Base-by-base conservation (phyloP, 2,329 filamentous ascomycete genomes). In the Ophiostoma sp. region DNA sequence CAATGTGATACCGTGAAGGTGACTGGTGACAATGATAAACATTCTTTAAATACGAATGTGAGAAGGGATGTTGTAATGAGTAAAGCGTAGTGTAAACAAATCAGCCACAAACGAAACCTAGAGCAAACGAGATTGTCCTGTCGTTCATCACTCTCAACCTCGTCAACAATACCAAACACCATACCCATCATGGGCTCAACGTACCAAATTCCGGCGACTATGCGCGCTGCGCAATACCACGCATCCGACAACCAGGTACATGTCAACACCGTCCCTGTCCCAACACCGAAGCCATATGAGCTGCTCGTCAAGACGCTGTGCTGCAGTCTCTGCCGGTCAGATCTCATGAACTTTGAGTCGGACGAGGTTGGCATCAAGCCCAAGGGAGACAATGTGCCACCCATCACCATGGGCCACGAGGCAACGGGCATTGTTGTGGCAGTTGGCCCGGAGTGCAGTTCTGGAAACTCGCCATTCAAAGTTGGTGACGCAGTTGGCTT, bases 401-500 rank as follows among this genome's bases (percentile, higher is more conserved):
- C 72, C 19, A 77, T 73, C 69, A 78, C 73, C 3, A 75, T 79
- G 33, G 88, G 89, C 69, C 90, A 92, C 78, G 90, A 92, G 77
- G 91, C 91, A 75, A 90, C 89, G 0, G 90, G 90, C 5, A 83
- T 85, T 68, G 85, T 92, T 17, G 71, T 72, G 15, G 48, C 31
- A 0, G 48, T 69, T 1, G 71, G 71, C 1, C n/a, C 31, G 0
- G 42, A 66, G 3, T 69, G 84, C 61, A 88, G 84, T 77, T 9
- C 12, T 0, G 42, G n/a, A 0, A 85, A 80, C n/a, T 63, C 33
- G 0, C 4, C 8, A 0, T 84, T 91, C 74, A 82, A 87, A 75
- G 84, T 87, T 72, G 90, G 90, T 12, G 90, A 92, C 78, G 82
- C 84, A 59, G 84, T 92, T 33, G 89, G 78, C 3, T 79, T 77